Percentiles rank a stretch among this genome's conserved stretches.
phyloP scores from a whole-genome alignment of 2,329 filamentous ascomycete species.

The Penicillium palitans region DNA sequence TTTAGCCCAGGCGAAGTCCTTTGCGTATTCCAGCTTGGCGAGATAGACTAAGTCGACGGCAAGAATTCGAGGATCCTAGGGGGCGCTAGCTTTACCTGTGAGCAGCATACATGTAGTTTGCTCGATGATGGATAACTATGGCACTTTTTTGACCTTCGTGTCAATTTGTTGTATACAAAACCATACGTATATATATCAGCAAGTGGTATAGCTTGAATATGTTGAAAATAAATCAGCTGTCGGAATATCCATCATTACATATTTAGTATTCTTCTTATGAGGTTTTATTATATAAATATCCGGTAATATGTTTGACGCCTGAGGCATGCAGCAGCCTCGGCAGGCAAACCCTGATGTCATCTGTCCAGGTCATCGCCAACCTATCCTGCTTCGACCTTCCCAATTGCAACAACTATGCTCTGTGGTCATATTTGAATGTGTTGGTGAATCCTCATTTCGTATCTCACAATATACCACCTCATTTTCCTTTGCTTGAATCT shows the following conservation, averaged over 20 bases:
- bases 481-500: not conserved
- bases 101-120: too few relatives aligned
- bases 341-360: slow-evolving; percentile 16
- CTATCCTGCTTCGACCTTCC: slow-evolving; percentile 6
- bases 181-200: not conserved
- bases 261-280: not conserved
- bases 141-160: too few relatives aligned
- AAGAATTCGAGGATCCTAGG: too few relatives aligned
- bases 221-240: not conserved
- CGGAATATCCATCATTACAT: not conserved
- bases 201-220: not conserved
- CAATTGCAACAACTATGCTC: slow-evolving; percentile 9
- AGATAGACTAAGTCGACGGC: too few relatives aligned
- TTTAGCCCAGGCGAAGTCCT: not conserved
- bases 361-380: slow-evolving; percentile 4
- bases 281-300: not conserved
- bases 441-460: not conserved
- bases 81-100: too few relatives aligned
- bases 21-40: too few relatives aligned
- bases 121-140: too few relatives aligned
- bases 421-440: not conserved
- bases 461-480: not conserved
- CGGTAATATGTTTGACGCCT: not conserved
- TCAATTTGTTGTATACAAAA: too few relatives aligned
- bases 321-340: slow-evolving; percentile 9